Evolutionary conservation across 164 flowering plant species (phyloP).

Genomic region (grape (Vitis vinifera)): DNA sequence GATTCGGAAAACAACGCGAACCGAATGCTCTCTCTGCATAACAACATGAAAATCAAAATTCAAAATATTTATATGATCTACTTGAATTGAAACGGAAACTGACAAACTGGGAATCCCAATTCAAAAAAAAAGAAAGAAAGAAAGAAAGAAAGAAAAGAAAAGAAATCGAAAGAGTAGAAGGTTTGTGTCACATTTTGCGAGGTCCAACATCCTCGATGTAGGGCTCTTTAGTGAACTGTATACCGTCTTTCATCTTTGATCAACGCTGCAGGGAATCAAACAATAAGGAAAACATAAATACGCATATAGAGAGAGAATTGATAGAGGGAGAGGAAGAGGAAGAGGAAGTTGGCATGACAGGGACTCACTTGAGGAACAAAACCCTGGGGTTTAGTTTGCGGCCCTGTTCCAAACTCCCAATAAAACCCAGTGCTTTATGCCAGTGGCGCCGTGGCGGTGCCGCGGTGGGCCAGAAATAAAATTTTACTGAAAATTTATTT

Average conservation of each 20-base stretch:
- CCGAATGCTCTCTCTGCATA: slow-evolving; percentile 56
- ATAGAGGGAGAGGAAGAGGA: slow-evolving; percentile 1
- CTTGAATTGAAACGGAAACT: background rate
- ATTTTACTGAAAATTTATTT: too few species aligned
- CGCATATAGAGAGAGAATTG: background rate
- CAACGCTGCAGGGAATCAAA: too few species aligned
- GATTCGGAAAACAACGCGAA: slow-evolving; percentile 54
- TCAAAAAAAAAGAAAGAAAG: background rate
- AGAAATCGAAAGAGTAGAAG: background rate
- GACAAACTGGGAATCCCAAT: background rate
- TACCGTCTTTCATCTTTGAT: slow-evolving; percentile 8
- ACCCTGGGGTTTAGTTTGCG: too few species aligned
- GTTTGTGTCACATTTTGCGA: slow-evolving; percentile 50
- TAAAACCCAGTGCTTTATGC: too few species aligned
- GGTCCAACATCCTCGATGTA: slow-evolving; percentile 76
- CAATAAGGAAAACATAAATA: too few species aligned
- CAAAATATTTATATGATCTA: too few species aligned
- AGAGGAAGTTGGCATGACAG: background rate
- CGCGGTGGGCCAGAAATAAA: too few species aligned
- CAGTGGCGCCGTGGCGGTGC: too few species aligned
- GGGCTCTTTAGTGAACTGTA: slow-evolving; percentile 70
- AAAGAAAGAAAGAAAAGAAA: background rate
- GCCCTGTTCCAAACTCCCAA: too few species aligned
- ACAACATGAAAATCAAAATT: background rate
- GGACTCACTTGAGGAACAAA: too few species aligned